A percentile compares a stretch with the other conserved stretches of the same genome.
Conservation (phyloP, 2,329 filamentous ascomycete species). For the Hymenoscyphus occultus region DNA sequence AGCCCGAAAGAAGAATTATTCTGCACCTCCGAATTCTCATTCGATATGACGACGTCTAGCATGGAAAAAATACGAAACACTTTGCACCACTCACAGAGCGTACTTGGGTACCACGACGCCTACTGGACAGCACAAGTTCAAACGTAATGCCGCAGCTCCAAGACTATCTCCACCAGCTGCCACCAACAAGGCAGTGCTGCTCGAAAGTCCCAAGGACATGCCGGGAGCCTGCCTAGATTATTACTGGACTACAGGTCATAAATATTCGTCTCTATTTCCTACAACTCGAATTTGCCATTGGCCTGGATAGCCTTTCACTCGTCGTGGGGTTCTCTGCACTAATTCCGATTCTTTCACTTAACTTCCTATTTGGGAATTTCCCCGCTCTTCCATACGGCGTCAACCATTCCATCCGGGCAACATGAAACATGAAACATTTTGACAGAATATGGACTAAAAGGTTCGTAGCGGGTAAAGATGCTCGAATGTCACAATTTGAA, state of each 20-base stretch:
- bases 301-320: constrained; percentile 4
- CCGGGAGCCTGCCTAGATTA: constrained; percentile 7
- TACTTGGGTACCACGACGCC: constrained; percentile 14
- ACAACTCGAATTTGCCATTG: constrained; percentile 11
- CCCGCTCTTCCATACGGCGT: constrained; percentile 16
- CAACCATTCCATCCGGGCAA: not conserved
- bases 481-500: constrained; percentile 8
- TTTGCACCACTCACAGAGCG: constrained; percentile 28
- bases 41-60: constrained; percentile 19
- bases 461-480: constrained; percentile 19
- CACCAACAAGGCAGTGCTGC: constrained; percentile 6
- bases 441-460: constrained; percentile 14
- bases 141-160: constrained; percentile 8
- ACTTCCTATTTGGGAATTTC: constrained; percentile 18
- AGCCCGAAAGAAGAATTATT: constrained; percentile 15
- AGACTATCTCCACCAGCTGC: constrained; percentile 9
- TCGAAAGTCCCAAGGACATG: constrained; percentile 1
- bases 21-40: constrained; percentile 14
- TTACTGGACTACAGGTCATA: constrained; percentile 10
- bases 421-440: constrained; percentile 28
- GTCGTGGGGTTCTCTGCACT: constrained; percentile 14
- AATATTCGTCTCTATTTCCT: not conserved
- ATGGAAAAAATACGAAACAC: constrained; percentile 30
- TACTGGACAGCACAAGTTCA: not conserved
- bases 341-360: constrained; percentile 1